Evolutionary conservation across 495 filamentous ascomycete species (phyloP).

Genomic region (Talaromyces borbonicus): DNA sequence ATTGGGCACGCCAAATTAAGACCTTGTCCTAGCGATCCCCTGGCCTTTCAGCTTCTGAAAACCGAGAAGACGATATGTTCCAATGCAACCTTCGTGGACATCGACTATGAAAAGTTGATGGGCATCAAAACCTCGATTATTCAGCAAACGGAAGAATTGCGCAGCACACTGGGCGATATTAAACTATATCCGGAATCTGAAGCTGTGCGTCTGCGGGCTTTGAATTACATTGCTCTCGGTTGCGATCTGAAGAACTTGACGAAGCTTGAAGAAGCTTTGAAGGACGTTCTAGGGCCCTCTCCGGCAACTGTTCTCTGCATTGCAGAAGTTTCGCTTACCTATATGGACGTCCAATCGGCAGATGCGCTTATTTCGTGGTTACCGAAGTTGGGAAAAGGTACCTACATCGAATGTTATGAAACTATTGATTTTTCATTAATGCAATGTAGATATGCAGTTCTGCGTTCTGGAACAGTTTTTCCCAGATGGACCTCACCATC

Average conservation of each 20-base stretch:
- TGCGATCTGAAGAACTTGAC: conserved; percentile 67
- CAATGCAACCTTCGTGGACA: conserved; percentile 64
- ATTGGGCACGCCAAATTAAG: conserved; percentile 18
- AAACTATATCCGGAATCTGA: conserved; percentile 32
- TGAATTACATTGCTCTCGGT: conserved; percentile 67
- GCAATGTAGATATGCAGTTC: conserved; percentile 42
- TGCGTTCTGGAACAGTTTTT: conserved; percentile 86
- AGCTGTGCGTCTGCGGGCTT: conserved; percentile 48
- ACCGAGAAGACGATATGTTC: conserved; percentile 46
- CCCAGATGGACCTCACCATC: conserved; percentile 64
- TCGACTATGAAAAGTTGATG: conserved; percentile 80
- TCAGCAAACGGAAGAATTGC: conserved; percentile 46
- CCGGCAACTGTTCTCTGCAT: conserved; percentile 61
- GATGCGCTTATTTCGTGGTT: conserved; percentile 67
- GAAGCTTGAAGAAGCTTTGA: conserved; percentile 47
- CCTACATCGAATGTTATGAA: conserved; percentile 1
- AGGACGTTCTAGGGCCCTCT: conserved; percentile 40
- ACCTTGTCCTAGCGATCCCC: conserved; percentile 57
- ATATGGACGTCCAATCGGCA: conserved; percentile 72
- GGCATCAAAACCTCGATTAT: conserved; percentile 61
- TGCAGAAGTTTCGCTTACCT: conserved; percentile 84
- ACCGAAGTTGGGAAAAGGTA: conserved; percentile 52
- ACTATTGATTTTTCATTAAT: not conserved
- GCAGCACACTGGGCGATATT: conserved; percentile 38
- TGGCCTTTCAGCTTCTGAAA: conserved; percentile 75